A percentile compares a stretch with the other conserved stretches of the same genome.
phyloP scores from a whole-genome alignment of 768 basidiomycete species.

The Lactarius deliciosus region DNA sequence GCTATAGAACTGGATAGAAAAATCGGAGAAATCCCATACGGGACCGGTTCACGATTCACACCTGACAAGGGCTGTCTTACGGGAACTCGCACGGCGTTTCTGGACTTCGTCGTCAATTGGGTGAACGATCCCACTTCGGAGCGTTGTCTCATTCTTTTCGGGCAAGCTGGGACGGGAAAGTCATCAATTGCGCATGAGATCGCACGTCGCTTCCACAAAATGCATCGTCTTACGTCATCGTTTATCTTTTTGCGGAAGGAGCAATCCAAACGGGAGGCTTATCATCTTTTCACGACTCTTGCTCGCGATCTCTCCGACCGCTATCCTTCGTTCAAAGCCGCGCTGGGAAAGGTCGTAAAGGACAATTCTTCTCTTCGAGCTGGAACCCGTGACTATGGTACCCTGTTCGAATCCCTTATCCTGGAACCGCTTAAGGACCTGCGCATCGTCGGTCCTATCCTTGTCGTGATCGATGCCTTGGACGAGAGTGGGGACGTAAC shows the following conservation, averaged over 20 bases:
- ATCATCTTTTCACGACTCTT: slow-evolving; percentile 2
- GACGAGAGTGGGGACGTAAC: background rate
- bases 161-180: background rate
- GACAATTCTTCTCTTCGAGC: background rate
- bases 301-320: background rate
- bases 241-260: slow-evolving; percentile 4
- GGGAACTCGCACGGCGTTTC: background rate
- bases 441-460: background rate
- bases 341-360: background rate
- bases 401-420: background rate
- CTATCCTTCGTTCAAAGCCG: background rate
- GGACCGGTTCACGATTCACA: background rate
- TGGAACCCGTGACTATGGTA: background rate
- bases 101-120: background rate
- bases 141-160: slow-evolving; percentile 1
- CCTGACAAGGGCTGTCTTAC: background rate
- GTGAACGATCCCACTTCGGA: background rate
- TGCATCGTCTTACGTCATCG: background rate
- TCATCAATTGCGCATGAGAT: background rate
- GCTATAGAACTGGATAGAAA: background rate
- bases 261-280: background rate
- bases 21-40: background rate
- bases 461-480: slow-evolving; percentile 3
- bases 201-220: background rate
- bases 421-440: background rate